phyloP scores from a whole-genome alignment of 2,329 filamentous ascomycete genomes.

The Fusarium compactum region DNA sequence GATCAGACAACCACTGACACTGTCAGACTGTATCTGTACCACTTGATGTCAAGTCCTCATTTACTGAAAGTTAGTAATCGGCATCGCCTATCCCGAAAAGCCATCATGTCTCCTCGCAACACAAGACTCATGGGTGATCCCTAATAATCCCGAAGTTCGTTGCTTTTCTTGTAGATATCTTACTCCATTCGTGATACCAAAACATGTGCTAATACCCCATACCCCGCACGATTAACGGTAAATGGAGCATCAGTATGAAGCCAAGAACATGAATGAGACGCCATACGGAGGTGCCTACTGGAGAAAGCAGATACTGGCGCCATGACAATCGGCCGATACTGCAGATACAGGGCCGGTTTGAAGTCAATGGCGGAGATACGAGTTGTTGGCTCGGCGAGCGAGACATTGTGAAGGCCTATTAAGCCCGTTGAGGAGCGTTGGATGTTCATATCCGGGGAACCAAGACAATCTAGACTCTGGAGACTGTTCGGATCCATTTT shows the following conservation, averaged over 20 bases:
- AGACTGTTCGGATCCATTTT: slow-evolving; percentile 6
- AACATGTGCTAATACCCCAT: slow-evolving; percentile 13
- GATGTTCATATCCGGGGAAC: slow-evolving; percentile 13
- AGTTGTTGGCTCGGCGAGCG: slow-evolving; percentile 29
- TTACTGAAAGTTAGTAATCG: slow-evolving; percentile 1
- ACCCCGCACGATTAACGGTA: slow-evolving; percentile 24
- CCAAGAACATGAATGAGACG: slow-evolving; percentile 30
- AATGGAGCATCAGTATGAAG: neutral
- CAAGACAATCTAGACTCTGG: slow-evolving; percentile 7
- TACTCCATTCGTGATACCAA: neutral
- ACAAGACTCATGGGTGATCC: slow-evolving; percentile 6
- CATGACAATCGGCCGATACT: slow-evolving; percentile 20
- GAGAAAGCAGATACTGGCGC: neutral
- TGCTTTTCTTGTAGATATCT: neutral
- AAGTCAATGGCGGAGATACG: slow-evolving; percentile 29
- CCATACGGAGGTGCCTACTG: slow-evolving; percentile 7
- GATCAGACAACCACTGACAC: neutral
- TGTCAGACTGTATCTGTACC: slow-evolving; percentile 3
- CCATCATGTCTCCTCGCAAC: neutral
- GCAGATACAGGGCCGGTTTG: neutral
- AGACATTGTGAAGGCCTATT: neutral
- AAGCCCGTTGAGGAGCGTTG: neutral
- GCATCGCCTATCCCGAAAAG: slow-evolving; percentile 2
- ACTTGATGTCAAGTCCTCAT: neutral
- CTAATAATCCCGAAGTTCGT: slow-evolving; percentile 34